Evolutionary conservation across 768 basidiomycete genomes (phyloP), one percentile per base, ranked within the genome.

Genomic region (Daedaleopsis nitida): DNA sequence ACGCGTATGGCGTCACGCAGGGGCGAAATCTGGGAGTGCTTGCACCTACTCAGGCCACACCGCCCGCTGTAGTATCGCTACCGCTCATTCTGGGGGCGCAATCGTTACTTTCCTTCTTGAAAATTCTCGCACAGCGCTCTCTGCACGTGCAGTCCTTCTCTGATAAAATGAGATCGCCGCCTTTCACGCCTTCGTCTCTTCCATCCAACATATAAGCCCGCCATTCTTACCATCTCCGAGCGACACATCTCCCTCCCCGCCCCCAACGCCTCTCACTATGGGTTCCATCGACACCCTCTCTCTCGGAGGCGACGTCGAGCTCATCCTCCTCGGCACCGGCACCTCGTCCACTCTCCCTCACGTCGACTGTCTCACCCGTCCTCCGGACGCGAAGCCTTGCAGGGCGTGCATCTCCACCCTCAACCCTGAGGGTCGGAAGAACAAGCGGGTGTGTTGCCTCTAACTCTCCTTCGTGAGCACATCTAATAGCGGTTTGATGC

Each of bases 251-350:
- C 39, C 37, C 44, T 23, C 21, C 47, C 55, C 12, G 37, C 17
- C 23, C 55, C 27, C 49, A 27, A 12, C 48, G 16, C 42, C 4
- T 39, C 5, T 49, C 12, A 45, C 32, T 32, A 63, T 63, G 62
- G 62, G 60, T 19, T 62, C 60, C 17, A 62, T 62, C 45, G 60
- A 62, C 16, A 54, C 63, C 13, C 52, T 58, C 24, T 24, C 24
- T 54, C 60, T 64, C 55, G 55, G 66, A 45, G 32, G 66, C 45
- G 32, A 71, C 37, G 73, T 80, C 56, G 90, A 94, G 70, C 75
- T 92, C 65, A 86, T 94, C 59, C 91, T 94, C 71, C 83, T 93
- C 34, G 92, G 92, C 55, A 94, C 91, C 39, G 92, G 91, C 53
- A 89, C 88, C 32, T 93, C 92, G 10, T 84, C 85, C 32, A 85